Conservation (phyloP, 768 basidiomycete genomes). For the Saitozyma podzolica region DNA sequence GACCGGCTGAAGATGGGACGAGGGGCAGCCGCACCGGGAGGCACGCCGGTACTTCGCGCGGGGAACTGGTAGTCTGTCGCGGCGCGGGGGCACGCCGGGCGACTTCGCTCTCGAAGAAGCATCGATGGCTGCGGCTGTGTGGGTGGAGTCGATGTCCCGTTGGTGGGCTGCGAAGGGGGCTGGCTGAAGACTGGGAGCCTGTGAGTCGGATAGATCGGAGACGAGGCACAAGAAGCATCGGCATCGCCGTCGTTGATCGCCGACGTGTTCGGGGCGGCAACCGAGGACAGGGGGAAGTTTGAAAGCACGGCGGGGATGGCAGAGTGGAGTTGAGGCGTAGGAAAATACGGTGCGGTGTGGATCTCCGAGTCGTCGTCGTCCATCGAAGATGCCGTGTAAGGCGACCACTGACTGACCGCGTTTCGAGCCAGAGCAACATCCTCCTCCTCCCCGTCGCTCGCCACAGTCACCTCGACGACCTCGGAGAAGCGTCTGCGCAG, state of each 20-base stretch:
- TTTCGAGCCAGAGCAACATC: conserved; percentile 10
- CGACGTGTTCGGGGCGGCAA: conserved; percentile 3
- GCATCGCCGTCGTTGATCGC: too few species aligned
- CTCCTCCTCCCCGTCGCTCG: conserved; percentile 22
- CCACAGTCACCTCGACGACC: conserved; percentile 40
- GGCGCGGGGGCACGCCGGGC: conserved; percentile 19
- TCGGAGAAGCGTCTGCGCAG: conserved; percentile 41
- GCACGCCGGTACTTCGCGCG: conserved; percentile 17
- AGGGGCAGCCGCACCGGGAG: conserved; percentile 30
- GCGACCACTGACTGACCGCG: conserved; percentile 34
- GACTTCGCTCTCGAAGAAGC: conserved; percentile 15
- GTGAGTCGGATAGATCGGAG: conserved; percentile 2
- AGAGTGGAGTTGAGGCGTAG: conserved; percentile 31
- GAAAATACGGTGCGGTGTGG: conserved; percentile 31
- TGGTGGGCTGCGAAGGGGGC: neutral
- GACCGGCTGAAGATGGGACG: conserved; percentile 29
- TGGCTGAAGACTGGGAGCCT: conserved; percentile 8
- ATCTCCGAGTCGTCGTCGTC: conserved; percentile 37
- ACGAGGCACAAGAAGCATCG: conserved; percentile 2
- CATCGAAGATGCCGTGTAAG: conserved; percentile 13
- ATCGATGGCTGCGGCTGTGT: conserved; percentile 24
- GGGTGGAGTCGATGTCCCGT: conserved; percentile 30
- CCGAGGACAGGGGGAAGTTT: conserved; percentile 37
- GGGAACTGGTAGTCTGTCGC: conserved; percentile 29
- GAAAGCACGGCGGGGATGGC: conserved; percentile 21